Conservation (phyloP, 1,284 basidiomycete species). For the Ganoderma sinense region DNA sequence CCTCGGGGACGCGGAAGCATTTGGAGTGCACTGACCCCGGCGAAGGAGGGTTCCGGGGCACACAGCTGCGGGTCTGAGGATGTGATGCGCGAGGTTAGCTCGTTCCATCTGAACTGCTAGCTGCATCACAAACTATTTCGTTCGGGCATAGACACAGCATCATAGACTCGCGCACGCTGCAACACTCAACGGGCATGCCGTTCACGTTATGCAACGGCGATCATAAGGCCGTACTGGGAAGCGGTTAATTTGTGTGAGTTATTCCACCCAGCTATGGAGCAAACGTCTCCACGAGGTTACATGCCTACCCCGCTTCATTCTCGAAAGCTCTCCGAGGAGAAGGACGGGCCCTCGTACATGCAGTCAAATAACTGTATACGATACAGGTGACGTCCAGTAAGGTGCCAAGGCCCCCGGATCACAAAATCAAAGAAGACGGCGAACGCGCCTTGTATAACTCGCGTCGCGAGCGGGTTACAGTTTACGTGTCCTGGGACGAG, state of each 20-base stretch:
- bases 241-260: background rate
- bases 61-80: background rate
- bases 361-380: background rate
- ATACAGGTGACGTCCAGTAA: background rate
- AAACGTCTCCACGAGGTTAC: background rate
- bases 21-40: background rate
- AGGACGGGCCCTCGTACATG: background rate
- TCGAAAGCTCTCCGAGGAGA: background rate
- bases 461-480: background rate
- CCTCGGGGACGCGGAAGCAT: background rate
- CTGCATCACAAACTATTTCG: background rate
- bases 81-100: background rate
- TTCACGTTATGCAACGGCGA: slow-evolving; percentile 1
- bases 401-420: background rate
- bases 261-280: background rate
- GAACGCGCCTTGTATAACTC: background rate
- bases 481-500: background rate
- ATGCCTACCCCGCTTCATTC: background rate
- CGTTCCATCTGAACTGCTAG: background rate
- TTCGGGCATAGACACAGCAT: background rate
- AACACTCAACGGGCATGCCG: background rate
- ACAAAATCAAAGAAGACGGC: background rate
- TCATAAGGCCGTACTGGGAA: background rate
- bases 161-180: background rate
- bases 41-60: background rate